These are phyloP conservation scores for Endocarpon pusillum DNA, from an alignment of 495 filamentous ascomycete genomes.

Conservation along the genomic window DNA sequence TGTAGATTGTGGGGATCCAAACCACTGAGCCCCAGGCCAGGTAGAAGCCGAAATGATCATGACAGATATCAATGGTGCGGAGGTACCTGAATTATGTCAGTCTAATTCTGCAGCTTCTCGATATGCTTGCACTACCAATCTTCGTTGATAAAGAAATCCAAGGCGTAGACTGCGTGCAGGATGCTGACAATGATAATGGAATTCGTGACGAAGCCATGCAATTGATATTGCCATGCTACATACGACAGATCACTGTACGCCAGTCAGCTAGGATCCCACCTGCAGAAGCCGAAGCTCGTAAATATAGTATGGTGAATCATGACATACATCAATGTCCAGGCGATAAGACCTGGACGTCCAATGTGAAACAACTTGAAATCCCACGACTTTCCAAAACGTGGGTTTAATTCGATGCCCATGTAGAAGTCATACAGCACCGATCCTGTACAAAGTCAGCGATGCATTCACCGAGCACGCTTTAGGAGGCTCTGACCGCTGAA, in stretches of 20 bases:
- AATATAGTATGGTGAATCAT: background rate
- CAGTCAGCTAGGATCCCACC: slow-evolving; percentile 8
- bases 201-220: slow-evolving; percentile 24
- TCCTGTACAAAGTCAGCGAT: too few relatives aligned
- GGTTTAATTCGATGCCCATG: slow-evolving; percentile 32
- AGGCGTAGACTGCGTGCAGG: slow-evolving; percentile 27
- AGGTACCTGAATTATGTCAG: slow-evolving; percentile 31
- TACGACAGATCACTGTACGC: slow-evolving; percentile 27
- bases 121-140: slow-evolving; percentile 18
- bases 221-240: slow-evolving; percentile 28
- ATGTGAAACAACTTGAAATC: slow-evolving; percentile 36
- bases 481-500: slow-evolving; percentile 20
- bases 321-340: slow-evolving; percentile 24
- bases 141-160: slow-evolving; percentile 35
- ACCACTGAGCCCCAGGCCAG: slow-evolving; percentile 30
- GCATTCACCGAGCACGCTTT: background rate
- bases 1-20: slow-evolving; percentile 29
- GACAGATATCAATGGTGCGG: slow-evolving; percentile 31
- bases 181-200: slow-evolving; percentile 27
- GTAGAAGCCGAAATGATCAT: slow-evolving; percentile 37
- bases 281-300: background rate
- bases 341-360: slow-evolving; percentile 27
- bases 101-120: background rate
- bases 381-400: slow-evolving; percentile 26
- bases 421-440: slow-evolving; percentile 27